These are phyloP conservation scores for Mycena sanguinolenta DNA, from an alignment of 768 basidiomycete species.

Conservation along the genomic window DNA sequence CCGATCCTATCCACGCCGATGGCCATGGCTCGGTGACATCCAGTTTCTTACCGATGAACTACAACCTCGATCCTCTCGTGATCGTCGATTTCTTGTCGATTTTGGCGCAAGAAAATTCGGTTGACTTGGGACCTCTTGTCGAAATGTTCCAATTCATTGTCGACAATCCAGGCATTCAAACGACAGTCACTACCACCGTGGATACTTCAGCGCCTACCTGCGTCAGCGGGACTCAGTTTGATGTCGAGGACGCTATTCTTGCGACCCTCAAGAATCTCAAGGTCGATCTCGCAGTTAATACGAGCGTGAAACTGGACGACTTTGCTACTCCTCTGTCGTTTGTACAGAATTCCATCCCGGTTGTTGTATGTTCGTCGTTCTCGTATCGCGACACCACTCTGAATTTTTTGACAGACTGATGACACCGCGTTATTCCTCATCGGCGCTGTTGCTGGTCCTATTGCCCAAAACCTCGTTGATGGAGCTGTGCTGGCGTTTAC, in stretches of 20 bases:
- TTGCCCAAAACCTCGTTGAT: conserved; percentile 75
- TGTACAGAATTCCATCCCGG: conserved; percentile 28
- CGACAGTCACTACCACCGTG: conserved; percentile 68
- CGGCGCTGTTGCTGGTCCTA: conserved; percentile 77
- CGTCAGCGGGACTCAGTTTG: conserved; percentile 77
- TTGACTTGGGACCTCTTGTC: conserved; percentile 72
- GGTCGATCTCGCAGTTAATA: conserved; percentile 69
- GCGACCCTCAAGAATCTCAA: conserved; percentile 70
- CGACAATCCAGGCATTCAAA: conserved; percentile 63
- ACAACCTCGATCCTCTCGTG: conserved; percentile 72
- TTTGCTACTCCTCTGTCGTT: conserved; percentile 44
- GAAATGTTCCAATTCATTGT: conserved; percentile 68
- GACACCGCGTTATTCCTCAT: conserved; percentile 74
- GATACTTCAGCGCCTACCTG: conserved; percentile 68
- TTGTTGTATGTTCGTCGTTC: conserved; percentile 49
- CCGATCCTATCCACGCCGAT: conserved; percentile 68
- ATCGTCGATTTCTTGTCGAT: conserved; percentile 69
- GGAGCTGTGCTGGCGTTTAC: conserved; percentile 66
- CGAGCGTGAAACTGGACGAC: conserved; percentile 72
- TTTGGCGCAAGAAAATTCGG: conserved; percentile 65
- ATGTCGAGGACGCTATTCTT: conserved; percentile 71
- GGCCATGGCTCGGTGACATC: conserved; percentile 74
- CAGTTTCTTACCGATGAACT: conserved; percentile 67
- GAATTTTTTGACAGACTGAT: conserved; percentile 61
- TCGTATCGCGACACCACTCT: background rate